phyloP scores from a whole-genome alignment of 352 stramenopile genomes.

The Globisporangium irregulare region DNA sequence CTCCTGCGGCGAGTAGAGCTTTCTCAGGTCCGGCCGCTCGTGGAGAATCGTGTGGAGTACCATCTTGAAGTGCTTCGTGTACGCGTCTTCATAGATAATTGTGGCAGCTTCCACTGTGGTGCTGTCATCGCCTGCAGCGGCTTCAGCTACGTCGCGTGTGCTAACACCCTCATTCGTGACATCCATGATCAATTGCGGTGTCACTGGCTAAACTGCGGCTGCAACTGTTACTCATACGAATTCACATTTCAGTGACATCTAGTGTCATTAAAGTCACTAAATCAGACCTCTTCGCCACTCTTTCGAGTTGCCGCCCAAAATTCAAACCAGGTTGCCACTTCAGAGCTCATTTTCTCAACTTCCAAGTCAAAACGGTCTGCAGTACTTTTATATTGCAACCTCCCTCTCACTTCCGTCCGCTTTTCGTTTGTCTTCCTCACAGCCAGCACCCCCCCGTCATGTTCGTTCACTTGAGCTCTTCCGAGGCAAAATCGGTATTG shows the following conservation, averaged over 20 bases:
- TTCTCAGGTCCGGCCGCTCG: slow-evolving; percentile 43
- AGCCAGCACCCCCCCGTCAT: slow-evolving; percentile 11
- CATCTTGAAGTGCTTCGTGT: slow-evolving; percentile 57
- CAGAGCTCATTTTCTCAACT: background rate
- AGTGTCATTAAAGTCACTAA: background rate
- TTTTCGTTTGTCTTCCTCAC: background rate
- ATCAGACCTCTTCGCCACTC: background rate
- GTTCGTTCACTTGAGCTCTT: slow-evolving; percentile 10
- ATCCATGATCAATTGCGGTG: background rate
- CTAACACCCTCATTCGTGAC: background rate
- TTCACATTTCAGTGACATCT: background rate
- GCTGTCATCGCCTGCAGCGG: background rate
- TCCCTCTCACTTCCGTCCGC: background rate
- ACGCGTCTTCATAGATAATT: slow-evolving; percentile 44
- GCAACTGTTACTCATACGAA: slow-evolving; percentile 8
- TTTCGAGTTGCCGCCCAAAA: slow-evolving; percentile 7
- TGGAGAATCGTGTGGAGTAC: slow-evolving; percentile 45
- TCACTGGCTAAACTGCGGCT: background rate
- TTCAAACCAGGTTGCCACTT: slow-evolving; percentile 3
- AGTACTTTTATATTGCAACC: slow-evolving; percentile 7
- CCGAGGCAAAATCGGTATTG: slow-evolving; percentile 17
- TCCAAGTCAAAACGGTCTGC: background rate
- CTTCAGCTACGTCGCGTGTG: background rate
- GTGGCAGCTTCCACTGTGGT: background rate
- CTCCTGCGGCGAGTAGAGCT: slow-evolving; percentile 49